Percentiles rank a stretch among this genome's conserved stretches.
Conservation (phyloP, 495 filamentous ascomycete species). For the Diplogelasinospora grovesii region DNA sequence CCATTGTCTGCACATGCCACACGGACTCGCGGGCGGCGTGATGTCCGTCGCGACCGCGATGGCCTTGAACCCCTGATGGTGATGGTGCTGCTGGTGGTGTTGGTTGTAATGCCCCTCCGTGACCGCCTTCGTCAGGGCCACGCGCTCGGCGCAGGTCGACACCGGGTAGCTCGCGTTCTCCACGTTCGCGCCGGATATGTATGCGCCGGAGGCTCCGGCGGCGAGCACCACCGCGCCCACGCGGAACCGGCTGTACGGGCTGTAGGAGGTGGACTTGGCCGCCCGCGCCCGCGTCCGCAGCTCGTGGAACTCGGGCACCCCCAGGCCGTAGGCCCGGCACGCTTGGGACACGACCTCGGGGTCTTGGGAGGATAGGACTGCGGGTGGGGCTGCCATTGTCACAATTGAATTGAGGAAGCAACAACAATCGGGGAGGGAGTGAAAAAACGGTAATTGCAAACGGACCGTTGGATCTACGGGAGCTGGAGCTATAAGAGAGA, state of each 20-base stretch:
- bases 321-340: constrained; percentile 43
- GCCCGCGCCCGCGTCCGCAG: constrained; percentile 53
- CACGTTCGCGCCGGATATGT: constrained; percentile 74
- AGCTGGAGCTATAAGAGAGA: no score
- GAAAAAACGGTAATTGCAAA: no score
- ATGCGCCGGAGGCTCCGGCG: constrained; percentile 48
- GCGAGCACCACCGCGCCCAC: constrained; percentile 80
- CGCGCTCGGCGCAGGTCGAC: constrained; percentile 87
- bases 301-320: constrained; percentile 50
- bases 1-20: constrained; percentile 64
- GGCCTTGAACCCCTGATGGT: constrained; percentile 67
- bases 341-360: constrained; percentile 16
- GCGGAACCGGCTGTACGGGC: constrained; percentile 89
- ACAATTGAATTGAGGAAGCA: not conserved
- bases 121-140: constrained; percentile 76
- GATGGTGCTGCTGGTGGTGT: no score
- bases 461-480: no score
- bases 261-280: constrained; percentile 74
- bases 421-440: no score
- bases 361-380: constrained; percentile 21
- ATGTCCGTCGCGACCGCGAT: constrained; percentile 84
- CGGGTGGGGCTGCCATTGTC: constrained; percentile 6
- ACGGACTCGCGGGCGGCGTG: constrained; percentile 60
- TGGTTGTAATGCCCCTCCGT: constrained; percentile 59
- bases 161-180: constrained; percentile 94